Conservation (phyloP, 805 yeast genomes). For the Kuraishia capsulata region DNA sequence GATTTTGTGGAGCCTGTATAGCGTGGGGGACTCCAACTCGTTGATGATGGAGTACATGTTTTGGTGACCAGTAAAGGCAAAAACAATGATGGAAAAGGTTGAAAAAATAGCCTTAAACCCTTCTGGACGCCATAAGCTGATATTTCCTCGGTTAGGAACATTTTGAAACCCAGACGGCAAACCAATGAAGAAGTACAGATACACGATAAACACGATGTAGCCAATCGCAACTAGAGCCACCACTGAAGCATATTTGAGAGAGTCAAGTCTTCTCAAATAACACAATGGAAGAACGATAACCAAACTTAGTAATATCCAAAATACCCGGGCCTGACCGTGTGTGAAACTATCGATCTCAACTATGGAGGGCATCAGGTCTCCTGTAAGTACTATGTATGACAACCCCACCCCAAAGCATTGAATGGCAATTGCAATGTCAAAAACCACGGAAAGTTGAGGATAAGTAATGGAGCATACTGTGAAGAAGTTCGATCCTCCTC, state of each 20-base stretch:
- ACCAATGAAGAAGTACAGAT: conserved; percentile 33
- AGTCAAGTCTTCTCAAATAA: conserved; percentile 53
- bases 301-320: conserved; percentile 47
- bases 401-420: conserved; percentile 78
- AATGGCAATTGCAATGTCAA: conserved; percentile 64
- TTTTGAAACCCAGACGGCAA: conserved; percentile 22
- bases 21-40: conserved; percentile 49
- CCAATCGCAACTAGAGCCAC: conserved; percentile 59
- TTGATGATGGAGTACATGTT: conserved; percentile 70
- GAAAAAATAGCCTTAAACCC: conserved; percentile 38
- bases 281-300: conserved; percentile 55
- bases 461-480: conserved; percentile 62
- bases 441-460: conserved; percentile 60
- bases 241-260: conserved; percentile 62
- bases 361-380: conserved; percentile 65
- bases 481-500: conserved; percentile 63
- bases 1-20: conserved; percentile 37
- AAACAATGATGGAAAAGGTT: conserved; percentile 65
- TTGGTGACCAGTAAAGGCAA: conserved; percentile 79
- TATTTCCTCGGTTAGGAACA: conserved; percentile 34
- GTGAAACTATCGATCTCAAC: conserved; percentile 24
- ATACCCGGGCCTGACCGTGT: conserved; percentile 24
- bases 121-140: conserved; percentile 32
- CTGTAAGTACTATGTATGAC: conserved; percentile 63
- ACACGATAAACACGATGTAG: conserved; percentile 48